Evolutionary conservation across 257 asterid genomes (phyloP).

Genomic region (Solanum phureja): DNA sequence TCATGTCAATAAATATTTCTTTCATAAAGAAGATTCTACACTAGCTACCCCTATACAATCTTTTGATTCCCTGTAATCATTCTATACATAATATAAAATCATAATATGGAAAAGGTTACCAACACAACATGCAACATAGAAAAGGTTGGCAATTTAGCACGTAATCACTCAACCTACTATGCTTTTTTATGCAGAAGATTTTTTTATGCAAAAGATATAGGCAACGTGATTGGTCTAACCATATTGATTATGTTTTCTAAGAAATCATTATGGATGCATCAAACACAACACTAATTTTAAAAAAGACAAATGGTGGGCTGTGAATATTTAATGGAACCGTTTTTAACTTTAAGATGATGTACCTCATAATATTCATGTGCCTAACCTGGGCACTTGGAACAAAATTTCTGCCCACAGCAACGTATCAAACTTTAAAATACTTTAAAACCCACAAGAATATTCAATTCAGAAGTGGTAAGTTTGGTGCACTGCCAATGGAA

Average conservation of each 20-base stretch:
- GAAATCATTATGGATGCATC: not conserved
- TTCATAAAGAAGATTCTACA: not conserved
- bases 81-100: not conserved
- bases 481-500: conserved; percentile 65
- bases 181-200: too few species aligned
- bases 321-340: not conserved
- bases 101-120: not conserved
- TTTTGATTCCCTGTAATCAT: not conserved
- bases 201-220: not conserved
- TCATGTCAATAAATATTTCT: not conserved
- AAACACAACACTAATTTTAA: not conserved
- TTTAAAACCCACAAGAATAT: conserved; percentile 18
- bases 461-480: not conserved
- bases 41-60: not conserved
- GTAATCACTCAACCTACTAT: not conserved
- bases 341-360: not conserved
- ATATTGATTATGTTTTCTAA: not conserved
- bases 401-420: not conserved
- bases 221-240: not conserved
- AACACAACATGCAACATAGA: not conserved
- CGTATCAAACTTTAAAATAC: conserved; percentile 13
- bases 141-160: not conserved
- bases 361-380: not conserved
- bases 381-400: not conserved
- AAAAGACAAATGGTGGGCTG: not conserved